Conservation (phyloP, 495 filamentous ascomycete genomes). For the Hypoxylon trugodes region DNA sequence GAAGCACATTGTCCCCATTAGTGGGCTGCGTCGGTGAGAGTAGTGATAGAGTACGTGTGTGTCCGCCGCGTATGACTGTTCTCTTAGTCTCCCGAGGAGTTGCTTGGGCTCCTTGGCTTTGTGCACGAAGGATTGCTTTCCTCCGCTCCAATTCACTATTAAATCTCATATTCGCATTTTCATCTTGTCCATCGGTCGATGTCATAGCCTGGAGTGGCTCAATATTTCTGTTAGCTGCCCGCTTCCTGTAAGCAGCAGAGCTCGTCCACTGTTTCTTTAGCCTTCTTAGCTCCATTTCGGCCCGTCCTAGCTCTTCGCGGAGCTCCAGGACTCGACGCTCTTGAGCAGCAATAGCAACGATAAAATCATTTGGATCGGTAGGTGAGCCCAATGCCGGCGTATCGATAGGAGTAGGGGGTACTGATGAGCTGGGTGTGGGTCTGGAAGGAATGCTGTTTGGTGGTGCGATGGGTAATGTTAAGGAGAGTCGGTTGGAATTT, state of each 20-base stretch:
- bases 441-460: constrained; percentile 52
- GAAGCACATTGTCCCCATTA: constrained; percentile 41
- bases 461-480: constrained; percentile 75
- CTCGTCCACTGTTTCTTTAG: constrained; percentile 84
- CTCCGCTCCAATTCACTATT: constrained; percentile 66
- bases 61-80: constrained; percentile 62
- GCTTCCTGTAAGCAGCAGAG: constrained; percentile 81
- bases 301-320: constrained; percentile 82
- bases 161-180: constrained; percentile 51
- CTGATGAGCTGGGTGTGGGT: constrained; percentile 54
- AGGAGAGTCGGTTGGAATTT: constrained; percentile 77
- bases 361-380: constrained; percentile 75
- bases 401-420: constrained; percentile 59
- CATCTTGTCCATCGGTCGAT: constrained; percentile 37
- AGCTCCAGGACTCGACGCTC: constrained; percentile 93
- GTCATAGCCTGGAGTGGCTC: constrained; percentile 59
- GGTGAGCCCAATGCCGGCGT: constrained; percentile 57
- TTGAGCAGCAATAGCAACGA: constrained; percentile 89
- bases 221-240: constrained; percentile 66
- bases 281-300: constrained; percentile 76
- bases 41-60: constrained; percentile 83
- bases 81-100: constrained; percentile 51
- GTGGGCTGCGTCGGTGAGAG: constrained; percentile 69
- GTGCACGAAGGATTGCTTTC: constrained; percentile 70
- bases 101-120: constrained; percentile 55